Evolutionary conservation across 345 rosid genomes (phyloP), one percentile per base, ranked within the genome.

Genomic region (Salix brachista): DNA sequence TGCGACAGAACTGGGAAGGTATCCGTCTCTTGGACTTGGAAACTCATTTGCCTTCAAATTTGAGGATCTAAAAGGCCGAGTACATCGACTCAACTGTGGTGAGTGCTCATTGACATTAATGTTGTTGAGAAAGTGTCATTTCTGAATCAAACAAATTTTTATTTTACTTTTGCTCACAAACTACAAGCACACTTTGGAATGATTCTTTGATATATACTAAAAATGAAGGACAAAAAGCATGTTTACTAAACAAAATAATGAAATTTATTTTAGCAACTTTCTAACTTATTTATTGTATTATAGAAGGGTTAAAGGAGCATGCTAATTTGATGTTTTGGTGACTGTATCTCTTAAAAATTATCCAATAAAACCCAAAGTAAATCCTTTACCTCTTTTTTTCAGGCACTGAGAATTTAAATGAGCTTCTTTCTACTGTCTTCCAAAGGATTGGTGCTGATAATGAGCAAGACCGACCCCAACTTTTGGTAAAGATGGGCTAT

Each of bases 41-140:
- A 94, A 86, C 78, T 82, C 97, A 78, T 96, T 94, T 80, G 79
- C 97, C 46, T 96, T 87, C 90, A 96, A 96, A 79, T 85, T 96
- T 72, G 85, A 86, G 83, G 99, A 96, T 84, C 89, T 62, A 26
- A 92, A 90, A 83, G 97, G 99, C 42, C 97, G 89, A 76, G 88
- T 96, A 30, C 99, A 96, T 89, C 91, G 96, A 71, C 80, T 96
- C 75, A 95, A 86, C 76, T 90, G 80, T 68, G 86, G 97, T 91
- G 85, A 48, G 92, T 89, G 56, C 67, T 77, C 14, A 26, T 74
- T 66, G 21, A n/a, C 17, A 23, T 26, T 71, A 30, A 34, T 62
- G 32, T 32, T 28, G 13, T 26, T 46, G 25, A 41, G 28, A 60
- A 6, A 13, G 25, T 3, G 41, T n/a, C 0, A n/a, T 58, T 58